Percentiles rank a stretch among this genome's conserved stretches.
These are phyloP conservation scores for Coffea canephora DNA, from an alignment of 257 asterid species.

Conservation along the genomic window DNA sequence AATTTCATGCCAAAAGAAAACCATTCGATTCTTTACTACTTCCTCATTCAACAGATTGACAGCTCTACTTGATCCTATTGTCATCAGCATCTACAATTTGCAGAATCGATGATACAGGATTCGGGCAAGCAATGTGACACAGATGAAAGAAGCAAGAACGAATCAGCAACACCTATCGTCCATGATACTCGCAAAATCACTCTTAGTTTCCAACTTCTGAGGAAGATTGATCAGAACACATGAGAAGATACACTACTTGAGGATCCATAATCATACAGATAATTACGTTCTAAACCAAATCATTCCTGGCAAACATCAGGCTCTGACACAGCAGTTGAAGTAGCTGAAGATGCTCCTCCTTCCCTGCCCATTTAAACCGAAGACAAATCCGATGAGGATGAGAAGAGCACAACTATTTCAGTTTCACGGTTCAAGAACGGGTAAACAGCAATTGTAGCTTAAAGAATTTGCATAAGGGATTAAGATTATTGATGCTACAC, in stretches of 20 bases:
- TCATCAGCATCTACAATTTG: background rate
- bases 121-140: background rate
- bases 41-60: background rate
- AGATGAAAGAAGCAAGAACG: background rate
- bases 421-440: background rate
- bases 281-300: background rate
- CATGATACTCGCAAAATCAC: background rate
- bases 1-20: background rate
- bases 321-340: constrained; percentile 86
- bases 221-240: background rate
- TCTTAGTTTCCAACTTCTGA: background rate
- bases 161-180: background rate
- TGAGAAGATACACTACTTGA: background rate
- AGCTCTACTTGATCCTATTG: background rate
- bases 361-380: constrained; percentile 39
- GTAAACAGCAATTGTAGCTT: background rate
- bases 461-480: background rate
- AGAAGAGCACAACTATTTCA: background rate
- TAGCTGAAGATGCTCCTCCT: constrained; percentile 82
- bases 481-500: background rate
- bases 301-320: constrained; percentile 34
- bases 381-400: background rate
- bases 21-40: background rate
- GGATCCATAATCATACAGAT: constrained; percentile 5
- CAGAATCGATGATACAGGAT: background rate